Evolutionary conservation across 1,139 yeast genomes (phyloP), one percentile per base, ranked within the genome.

Genomic region (Diutina rugosa): DNA sequence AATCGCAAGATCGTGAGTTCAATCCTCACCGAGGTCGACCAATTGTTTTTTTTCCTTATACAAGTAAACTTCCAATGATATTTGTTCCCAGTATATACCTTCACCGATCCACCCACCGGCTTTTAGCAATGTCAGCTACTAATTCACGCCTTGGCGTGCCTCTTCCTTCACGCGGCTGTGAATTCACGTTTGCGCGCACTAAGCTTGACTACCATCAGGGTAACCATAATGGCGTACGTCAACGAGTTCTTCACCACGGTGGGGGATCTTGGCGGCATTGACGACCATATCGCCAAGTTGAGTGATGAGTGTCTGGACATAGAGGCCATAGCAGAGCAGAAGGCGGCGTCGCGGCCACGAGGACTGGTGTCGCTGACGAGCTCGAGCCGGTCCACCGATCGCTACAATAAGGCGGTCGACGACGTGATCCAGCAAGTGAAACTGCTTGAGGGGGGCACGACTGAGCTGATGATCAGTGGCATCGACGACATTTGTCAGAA

Each of bases 1-100:
- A 75, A 70, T 73, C 75, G 55, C 56, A 55, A 56, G 58, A 56
- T 56, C 58, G 58, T 48, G 58, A 56, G 58, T 56, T 56, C 58
- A 45, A 35, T 54, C 28, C 48, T 63, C 66, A 55, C 49, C 49
- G 49, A 46, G 49, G 49, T 46, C 49, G 49, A 21, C 29, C 30
- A 4, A 7, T 12, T 26, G 18, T 21, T 46, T 46, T 26, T 45
- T 35, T 35, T 35, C 1, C 41, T 21, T 4, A 21, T 2, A 21
- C 26, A 21, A 21, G 26, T 21, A 4, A 21, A 3, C 26, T 21
- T 21, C 26, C 26, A 3, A 21, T 21, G 4, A 21, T 3, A 21
- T 21, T 21, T 3, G 26, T 21, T 21, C 26, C 26, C 26, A 21
- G 26, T 21, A 21, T 3, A 3, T 21, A 21, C 26, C 26, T 21